These are phyloP conservation scores for Theileria parva DNA, from an alignment of 169 alveolate species.

Conservation along the genomic window DNA sequence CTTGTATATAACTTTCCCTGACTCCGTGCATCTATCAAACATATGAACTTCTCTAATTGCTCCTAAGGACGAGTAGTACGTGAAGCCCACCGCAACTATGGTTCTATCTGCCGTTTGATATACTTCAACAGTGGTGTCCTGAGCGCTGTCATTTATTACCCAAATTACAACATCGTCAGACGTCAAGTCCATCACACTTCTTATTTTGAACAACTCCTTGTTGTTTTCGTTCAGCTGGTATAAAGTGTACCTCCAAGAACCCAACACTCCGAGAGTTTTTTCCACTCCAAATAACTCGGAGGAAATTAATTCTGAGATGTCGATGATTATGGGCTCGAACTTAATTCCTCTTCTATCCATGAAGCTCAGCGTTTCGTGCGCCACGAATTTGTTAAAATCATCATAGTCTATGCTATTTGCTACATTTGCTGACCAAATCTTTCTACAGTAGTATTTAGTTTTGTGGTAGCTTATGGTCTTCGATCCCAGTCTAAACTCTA, in stretches of 20 bases:
- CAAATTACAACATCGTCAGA: not conserved
- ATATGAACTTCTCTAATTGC: not conserved
- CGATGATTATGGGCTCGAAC: not conserved
- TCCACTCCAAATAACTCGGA: not conserved
- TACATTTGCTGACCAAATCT: not conserved
- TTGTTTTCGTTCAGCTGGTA: not conserved
- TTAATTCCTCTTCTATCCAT: not conserved
- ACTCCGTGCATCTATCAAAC: not conserved
- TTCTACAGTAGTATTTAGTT: constrained; percentile 4
- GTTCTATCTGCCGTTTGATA: not conserved
- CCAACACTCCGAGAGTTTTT: not conserved
- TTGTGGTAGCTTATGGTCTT: not conserved
- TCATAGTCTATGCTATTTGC: not conserved
- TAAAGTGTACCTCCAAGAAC: not conserved
- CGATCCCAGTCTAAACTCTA: not conserved
- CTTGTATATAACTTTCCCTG: not conserved
- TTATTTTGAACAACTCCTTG: not conserved
- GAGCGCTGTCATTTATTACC: not conserved
- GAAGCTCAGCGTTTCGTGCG: not conserved
- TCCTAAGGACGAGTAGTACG: not conserved
- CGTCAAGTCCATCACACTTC: not conserved
- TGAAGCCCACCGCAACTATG: not conserved
- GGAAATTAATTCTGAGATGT: constrained; percentile 9
- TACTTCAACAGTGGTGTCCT: not conserved
- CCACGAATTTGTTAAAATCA: not conserved